These are phyloP conservation scores for Podaxis rugospora DNA, from an alignment of 768 basidiomycete genomes.

Conservation along the genomic window DNA sequence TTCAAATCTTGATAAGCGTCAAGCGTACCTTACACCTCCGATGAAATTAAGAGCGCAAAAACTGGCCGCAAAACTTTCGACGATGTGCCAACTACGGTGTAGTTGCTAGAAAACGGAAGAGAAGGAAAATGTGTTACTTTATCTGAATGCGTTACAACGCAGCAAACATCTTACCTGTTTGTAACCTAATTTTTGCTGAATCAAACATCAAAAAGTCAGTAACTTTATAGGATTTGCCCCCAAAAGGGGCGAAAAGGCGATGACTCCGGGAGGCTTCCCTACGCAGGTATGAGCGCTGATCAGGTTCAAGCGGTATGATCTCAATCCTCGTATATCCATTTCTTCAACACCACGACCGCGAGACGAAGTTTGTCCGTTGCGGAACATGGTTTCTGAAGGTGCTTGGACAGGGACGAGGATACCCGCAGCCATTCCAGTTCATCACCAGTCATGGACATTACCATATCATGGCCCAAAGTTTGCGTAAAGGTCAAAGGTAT, in stretches of 20 bases:
- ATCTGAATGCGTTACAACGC: neutral
- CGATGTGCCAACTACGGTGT: constrained; percentile 78
- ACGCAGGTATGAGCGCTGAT: constrained; percentile 97
- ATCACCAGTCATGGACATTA: constrained; percentile 70
- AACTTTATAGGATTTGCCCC: constrained; percentile 30
- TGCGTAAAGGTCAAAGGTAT: constrained; percentile 18
- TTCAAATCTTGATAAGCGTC: neutral
- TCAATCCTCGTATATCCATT: constrained; percentile 64
- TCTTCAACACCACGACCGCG: constrained; percentile 21
- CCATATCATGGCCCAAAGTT: constrained; percentile 43
- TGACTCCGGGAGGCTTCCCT: constrained; percentile 88
- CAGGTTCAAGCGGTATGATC: constrained; percentile 98
- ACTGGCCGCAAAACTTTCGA: constrained; percentile 85
- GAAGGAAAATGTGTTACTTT: constrained; percentile 7
- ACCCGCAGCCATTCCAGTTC: constrained; percentile 89
- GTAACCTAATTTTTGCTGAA: constrained; percentile 71
- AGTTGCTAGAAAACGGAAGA: constrained; percentile 53
- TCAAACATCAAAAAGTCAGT: constrained; percentile 44
- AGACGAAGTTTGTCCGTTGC: constrained; percentile 13
- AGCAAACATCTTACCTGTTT: constrained; percentile 54
- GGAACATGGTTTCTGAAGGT: constrained; percentile 21
- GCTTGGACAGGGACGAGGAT: constrained; percentile 40
- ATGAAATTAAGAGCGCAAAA: constrained; percentile 91
- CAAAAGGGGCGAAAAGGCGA: constrained; percentile 33
- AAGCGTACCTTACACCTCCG: constrained; percentile 67